Percentiles rank a stretch among this genome's conserved stretches.
Conservation (phyloP, 352 stramenopile species). For the Blastocystis sp. region DNA sequence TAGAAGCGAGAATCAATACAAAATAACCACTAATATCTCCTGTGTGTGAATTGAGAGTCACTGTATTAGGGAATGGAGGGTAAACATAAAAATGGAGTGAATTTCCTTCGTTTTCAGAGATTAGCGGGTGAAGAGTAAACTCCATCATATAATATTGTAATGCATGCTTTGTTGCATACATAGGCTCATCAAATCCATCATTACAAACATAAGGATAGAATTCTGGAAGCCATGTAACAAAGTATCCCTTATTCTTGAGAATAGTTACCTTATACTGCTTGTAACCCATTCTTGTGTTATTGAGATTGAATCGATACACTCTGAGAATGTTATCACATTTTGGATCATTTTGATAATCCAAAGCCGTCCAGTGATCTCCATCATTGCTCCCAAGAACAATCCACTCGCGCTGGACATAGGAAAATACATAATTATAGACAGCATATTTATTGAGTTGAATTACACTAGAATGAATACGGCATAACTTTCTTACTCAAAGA, state of each 20-base stretch:
- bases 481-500: slow-evolving; percentile 9
- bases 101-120: not conserved
- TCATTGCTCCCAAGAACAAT: not conserved
- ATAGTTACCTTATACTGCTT: not conserved
- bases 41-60: not conserved
- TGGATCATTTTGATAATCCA: slow-evolving; percentile 6
- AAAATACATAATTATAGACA: slow-evolving; percentile 24
- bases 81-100: not conserved
- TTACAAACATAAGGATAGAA: slow-evolving; percentile 27
- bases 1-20: not conserved
- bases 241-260: slow-evolving; percentile 14
- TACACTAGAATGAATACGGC: not conserved
- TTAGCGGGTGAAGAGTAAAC: not conserved
- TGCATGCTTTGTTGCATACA: not conserved
- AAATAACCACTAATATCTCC: slow-evolving; percentile 5
- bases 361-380: not conserved
- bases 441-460: not conserved
- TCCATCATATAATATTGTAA: not conserved
- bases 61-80: not conserved
- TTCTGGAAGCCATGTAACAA: slow-evolving; percentile 34
- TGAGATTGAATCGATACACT: not conserved
- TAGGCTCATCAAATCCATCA: not conserved
- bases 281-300: not conserved
- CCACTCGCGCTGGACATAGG: not conserved
- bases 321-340: not conserved